Evolutionary conservation across 139 green algal species (phyloP), one percentile per base, ranked within the genome.

Genomic region (Haematococcus lacustris): DNA sequence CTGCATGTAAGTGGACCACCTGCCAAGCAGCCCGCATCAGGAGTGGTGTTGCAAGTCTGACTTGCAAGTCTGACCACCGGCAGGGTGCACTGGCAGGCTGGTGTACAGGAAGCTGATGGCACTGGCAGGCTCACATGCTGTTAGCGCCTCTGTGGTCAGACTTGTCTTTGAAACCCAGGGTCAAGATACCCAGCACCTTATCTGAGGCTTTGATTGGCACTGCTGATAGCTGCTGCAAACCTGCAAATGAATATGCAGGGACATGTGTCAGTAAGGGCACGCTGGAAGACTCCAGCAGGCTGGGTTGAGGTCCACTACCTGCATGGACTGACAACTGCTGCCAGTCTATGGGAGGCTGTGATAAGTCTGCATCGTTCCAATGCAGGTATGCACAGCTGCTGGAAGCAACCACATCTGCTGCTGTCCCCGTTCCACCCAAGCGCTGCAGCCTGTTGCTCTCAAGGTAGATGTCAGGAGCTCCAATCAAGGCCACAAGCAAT

Each of bases 1-100:
- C 60, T 81, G 71, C 41, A 86, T 65, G 74, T 89, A 89, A 0
- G 80, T 81, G 13, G 69, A 59, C 39, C 81, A 89, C 76, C 82
- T 82, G 76, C 30, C 43, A 3, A n/a, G n/a, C 40, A 71, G n/a
- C n/a, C n/a, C n/a, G n/a, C n/a, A n/a, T n/a, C n/a, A n/a, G n/a
- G n/a, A n/a, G n/a, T n/a, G n/a, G n/a, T n/a, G n/a, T n/a, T n/a
- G n/a, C n/a, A n/a, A n/a, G n/a, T n/a, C n/a, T n/a, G n/a, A n/a
- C n/a, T n/a, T n/a, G n/a, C n/a, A n/a, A n/a, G n/a, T n/a, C n/a
- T n/a, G n/a, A n/a, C n/a, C n/a, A n/a, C n/a, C n/a, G n/a, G n/a
- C n/a, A n/a, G n/a, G n/a, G n/a, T n/a, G n/a, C n/a, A n/a, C n/a
- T n/a, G n/a, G n/a, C n/a, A n/a, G n/a, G n/a, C n/a, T n/a, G n/a